These are phyloP conservation scores for Mucor sp. DNA, from an alignment of 371 early-diverging fungal species.

Conservation along the genomic window DNA sequence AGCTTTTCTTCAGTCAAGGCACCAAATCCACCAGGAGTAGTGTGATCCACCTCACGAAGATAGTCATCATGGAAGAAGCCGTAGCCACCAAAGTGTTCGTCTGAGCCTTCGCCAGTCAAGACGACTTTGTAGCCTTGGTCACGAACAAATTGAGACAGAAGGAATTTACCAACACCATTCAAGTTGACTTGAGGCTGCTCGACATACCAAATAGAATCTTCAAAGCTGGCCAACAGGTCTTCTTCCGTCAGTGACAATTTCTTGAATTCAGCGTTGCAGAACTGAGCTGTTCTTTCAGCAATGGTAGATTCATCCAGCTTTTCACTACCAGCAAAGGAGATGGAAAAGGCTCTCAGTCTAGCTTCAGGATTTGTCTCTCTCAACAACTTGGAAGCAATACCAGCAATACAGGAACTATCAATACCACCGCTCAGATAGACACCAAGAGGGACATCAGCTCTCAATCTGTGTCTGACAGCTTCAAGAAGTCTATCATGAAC, in stretches of 20 bases:
- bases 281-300: conserved; percentile 26
- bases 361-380: conserved; percentile 58
- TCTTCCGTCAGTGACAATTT: conserved; percentile 14
- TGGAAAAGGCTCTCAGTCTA: conserved; percentile 16
- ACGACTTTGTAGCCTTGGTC: conserved; percentile 49
- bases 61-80: conserved; percentile 48
- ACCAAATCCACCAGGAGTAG: conserved; percentile 23
- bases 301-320: conserved; percentile 20
- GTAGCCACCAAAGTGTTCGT: conserved; percentile 70
- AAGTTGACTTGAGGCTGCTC: conserved; percentile 19
- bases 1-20: conserved; percentile 8
- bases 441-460: conserved; percentile 26
- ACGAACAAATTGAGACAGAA: conserved; percentile 22
- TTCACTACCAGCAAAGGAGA: conserved; percentile 20
- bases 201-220: conserved; percentile 26
- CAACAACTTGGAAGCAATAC: conserved; percentile 30
- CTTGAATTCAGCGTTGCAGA: conserved; percentile 16
- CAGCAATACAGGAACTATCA: conserved; percentile 25
- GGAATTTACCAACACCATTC: neutral
- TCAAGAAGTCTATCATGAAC: conserved; percentile 25
- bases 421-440: conserved; percentile 26
- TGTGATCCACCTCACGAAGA: conserved; percentile 20
- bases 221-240: conserved; percentile 8
- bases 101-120: conserved; percentile 68
- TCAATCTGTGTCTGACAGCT: conserved; percentile 17